Evolutionary conservation across 2,329 filamentous ascomycete species (phyloP), one percentile per base, ranked within the genome.

Genomic region (Aspergillus sp.): DNA sequence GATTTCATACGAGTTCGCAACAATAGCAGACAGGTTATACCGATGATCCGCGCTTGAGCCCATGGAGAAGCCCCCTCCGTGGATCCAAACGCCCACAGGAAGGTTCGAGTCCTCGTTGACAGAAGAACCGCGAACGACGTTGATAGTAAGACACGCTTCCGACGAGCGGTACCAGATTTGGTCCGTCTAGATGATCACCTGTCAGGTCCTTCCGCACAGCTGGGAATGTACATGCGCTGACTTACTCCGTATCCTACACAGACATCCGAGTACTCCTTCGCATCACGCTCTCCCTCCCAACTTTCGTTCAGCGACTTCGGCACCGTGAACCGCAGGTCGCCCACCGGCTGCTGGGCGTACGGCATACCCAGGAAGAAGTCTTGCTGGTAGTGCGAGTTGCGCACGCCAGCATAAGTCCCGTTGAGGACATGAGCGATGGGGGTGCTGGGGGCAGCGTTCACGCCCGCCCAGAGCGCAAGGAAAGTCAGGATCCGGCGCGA

Each of bases 61-160:
- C 29, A 74, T 70, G 47, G 72, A 77, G 4, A 83, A 75, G 2
- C 80, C 81, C 29, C 82, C 82, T 11, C 81, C 76, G 57, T 85
- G 82, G 21, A 88, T 82, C 84, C 84, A 88, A 1, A 84, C 74
- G 10, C 75, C 76, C 5, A 86, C 79, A 0, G 83, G 84, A 2
- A 87, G 72, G 10, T 68, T 73, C 2, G 66, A 64, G 6, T 62
- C 59, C 29, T 66, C 56, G 7, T 71, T 64, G 4, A 76, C 70
- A 20, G 62, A 59, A 54, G 69, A 63, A 5, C 78, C 77, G 3
- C 84, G 77, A 21, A 87, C 71, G 6, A 88, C 76, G 58, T 86
- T 87, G 55, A 87, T 69, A 42, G 81, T 84, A 3, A 87, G 73
- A 55, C 85, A 87, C 60, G 86, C 80, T 60, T 87, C 84, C 3